These are phyloP conservation scores for Jamesozyma hellenica DNA, from an alignment of 805 yeast genomes.

Conservation along the genomic window DNA sequence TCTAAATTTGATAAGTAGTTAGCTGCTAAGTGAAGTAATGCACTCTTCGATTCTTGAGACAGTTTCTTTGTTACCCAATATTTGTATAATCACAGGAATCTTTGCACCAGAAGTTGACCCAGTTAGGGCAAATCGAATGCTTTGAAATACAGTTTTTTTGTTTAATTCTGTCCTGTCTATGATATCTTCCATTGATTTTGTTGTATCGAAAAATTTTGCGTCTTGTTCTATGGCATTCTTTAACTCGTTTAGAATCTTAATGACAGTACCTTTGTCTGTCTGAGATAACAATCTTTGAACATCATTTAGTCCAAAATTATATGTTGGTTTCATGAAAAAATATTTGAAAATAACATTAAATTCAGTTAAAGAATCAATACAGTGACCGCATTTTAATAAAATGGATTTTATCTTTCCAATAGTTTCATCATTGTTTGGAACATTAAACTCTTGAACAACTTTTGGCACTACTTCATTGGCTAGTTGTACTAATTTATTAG, in stretches of 20 bases:
- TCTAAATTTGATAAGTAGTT: no score
- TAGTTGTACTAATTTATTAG: constrained; percentile 28
- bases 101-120: constrained; percentile 65
- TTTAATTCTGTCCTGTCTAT: constrained; percentile 5
- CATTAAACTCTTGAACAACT: constrained; percentile 9
- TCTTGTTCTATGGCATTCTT: constrained; percentile 2
- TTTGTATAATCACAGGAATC: constrained; percentile 44
- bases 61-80: constrained; percentile 41
- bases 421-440: constrained; percentile 8
- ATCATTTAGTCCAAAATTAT: not conserved
- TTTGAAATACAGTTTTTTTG: constrained; percentile 40
- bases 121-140: constrained; percentile 57
- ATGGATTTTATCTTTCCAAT: constrained; percentile 32
- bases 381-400: constrained; percentile 37
- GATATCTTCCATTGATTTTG: constrained; percentile 3
- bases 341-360: constrained; percentile 39
- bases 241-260: constrained; percentile 13
- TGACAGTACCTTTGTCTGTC: constrained; percentile 8
- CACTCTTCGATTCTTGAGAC: constrained; percentile 15
- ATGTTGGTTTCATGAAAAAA: constrained; percentile 34
- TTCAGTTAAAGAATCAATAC: constrained; percentile 46
- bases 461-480: constrained; percentile 26
- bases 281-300: constrained; percentile 23
- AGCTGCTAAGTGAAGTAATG: not conserved
- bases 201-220: not conserved